Evolutionary conservation across 116 monocot species (phyloP).

Genomic region (Papilionanthe hybrid): DNA sequence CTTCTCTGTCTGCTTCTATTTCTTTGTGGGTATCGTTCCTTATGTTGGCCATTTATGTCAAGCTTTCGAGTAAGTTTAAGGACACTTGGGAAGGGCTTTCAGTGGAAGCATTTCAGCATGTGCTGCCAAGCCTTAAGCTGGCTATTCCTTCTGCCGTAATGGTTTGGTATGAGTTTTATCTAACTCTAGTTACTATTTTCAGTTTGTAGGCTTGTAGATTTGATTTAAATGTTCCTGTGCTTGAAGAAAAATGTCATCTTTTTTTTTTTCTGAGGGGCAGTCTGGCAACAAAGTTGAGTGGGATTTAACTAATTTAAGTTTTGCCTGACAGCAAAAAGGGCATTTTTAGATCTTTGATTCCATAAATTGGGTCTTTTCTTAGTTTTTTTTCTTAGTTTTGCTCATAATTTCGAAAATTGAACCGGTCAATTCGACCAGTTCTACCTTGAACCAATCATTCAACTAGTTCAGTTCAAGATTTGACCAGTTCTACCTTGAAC

Average conservation of each 20-base stretch:
- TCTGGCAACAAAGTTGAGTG: no score
- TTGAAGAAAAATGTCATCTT: background rate
- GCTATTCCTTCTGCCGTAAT: conserved; percentile 80
- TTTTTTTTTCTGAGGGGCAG: no score
- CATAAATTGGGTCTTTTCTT: no score
- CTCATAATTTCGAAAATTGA: no score
- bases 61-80: conserved; percentile 31
- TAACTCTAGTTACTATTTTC: conserved; percentile 1
- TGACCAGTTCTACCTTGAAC: no score
- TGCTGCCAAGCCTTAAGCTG: conserved; percentile 51
- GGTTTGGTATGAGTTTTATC: conserved; percentile 47
- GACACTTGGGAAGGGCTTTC: conserved; percentile 71
- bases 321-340: no score
- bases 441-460: no score
- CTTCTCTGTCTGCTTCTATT: conserved; percentile 36
- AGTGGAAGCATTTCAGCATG: conserved; percentile 43
- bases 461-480: no score
- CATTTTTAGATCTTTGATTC: no score
- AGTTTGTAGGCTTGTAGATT: background rate
- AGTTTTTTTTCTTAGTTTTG: no score
- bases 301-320: no score
- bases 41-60: conserved; percentile 54
- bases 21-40: conserved; percentile 66
- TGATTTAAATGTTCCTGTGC: background rate
- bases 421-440: no score